phyloP scores from a whole-genome alignment of 202 grass and related monocot species.

The Zizania palustris region DNA sequence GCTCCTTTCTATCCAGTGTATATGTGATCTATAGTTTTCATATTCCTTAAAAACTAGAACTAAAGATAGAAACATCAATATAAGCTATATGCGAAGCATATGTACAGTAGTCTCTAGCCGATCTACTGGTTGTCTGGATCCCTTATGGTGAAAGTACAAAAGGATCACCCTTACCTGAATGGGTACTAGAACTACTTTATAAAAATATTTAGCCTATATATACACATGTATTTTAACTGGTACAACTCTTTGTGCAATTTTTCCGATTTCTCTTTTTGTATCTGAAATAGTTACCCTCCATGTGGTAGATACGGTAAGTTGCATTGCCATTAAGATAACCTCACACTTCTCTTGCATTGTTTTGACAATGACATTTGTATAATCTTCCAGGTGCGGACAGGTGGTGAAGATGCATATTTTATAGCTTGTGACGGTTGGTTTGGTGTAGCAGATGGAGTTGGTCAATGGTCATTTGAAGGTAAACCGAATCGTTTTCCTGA shows the following conservation, averaged over 20 bases:
- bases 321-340: background rate
- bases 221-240: no score
- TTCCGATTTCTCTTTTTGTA: no score
- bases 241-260: no score
- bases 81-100: background rate
- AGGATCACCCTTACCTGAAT: background rate
- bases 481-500: slow-evolving; percentile 18
- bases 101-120: background rate
- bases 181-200: no score
- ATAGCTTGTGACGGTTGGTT: slow-evolving; percentile 68
- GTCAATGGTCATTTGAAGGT: slow-evolving; percentile 99
- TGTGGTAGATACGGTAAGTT: slow-evolving; percentile 2
- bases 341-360: slow-evolving; percentile 11
- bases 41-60: background rate
- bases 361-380: slow-evolving; percentile 32
- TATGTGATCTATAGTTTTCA: slow-evolving; percentile 16
- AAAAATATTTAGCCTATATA: no score
- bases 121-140: background rate
- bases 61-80: slow-evolving; percentile 5
- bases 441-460: slow-evolving; percentile 94
- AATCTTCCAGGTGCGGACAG: slow-evolving; percentile 60
- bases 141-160: background rate
- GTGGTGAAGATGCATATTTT: slow-evolving; percentile 97
- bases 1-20: background rate
- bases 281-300: background rate